These are phyloP conservation scores for Apostasia ramifera DNA, from an alignment of 106 monocot species.

Conservation along the genomic window DNA sequence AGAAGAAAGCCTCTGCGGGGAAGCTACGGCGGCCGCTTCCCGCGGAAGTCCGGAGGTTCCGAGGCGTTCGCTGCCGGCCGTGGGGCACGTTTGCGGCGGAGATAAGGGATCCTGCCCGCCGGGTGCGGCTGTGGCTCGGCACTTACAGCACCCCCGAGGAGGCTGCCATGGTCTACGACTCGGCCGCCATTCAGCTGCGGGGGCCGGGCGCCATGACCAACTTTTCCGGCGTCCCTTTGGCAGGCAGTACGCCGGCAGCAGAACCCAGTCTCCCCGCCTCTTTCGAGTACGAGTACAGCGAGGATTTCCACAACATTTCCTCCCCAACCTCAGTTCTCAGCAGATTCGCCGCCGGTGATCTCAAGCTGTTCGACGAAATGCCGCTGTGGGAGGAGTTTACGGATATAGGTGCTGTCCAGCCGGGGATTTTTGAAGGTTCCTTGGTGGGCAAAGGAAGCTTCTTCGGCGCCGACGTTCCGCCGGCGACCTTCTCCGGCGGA, in stretches of 20 bases:
- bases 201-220: constrained; percentile 45
- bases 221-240: constrained; percentile 10
- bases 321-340: constrained; percentile 51
- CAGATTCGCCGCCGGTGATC: constrained; percentile 6
- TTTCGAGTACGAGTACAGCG: constrained; percentile 22
- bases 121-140: constrained; percentile 52
- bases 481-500: constrained; percentile 11
- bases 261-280: not conserved
- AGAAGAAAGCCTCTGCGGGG: not conserved
- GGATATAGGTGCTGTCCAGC: not conserved
- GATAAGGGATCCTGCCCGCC: constrained; percentile 43
- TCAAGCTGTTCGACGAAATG: constrained; percentile 21
- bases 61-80: constrained; percentile 49
- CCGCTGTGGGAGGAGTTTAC: constrained; percentile 11
- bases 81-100: constrained; percentile 61
- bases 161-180: constrained; percentile 56
- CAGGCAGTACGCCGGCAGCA: not conserved
- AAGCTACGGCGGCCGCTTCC: not conserved
- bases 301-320: constrained; percentile 28
- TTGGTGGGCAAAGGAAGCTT: not conserved
- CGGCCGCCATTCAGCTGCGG: constrained; percentile 40
- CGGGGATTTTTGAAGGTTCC: not conserved
- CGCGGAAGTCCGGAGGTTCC: constrained; percentile 18
- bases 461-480: constrained; percentile 12
- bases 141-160: constrained; percentile 46